A percentile compares a stretch with the other conserved stretches of the same genome.
These are phyloP conservation scores for Cyathus striatus DNA, from an alignment of 768 basidiomycete genomes.

Conservation along the genomic window DNA sequence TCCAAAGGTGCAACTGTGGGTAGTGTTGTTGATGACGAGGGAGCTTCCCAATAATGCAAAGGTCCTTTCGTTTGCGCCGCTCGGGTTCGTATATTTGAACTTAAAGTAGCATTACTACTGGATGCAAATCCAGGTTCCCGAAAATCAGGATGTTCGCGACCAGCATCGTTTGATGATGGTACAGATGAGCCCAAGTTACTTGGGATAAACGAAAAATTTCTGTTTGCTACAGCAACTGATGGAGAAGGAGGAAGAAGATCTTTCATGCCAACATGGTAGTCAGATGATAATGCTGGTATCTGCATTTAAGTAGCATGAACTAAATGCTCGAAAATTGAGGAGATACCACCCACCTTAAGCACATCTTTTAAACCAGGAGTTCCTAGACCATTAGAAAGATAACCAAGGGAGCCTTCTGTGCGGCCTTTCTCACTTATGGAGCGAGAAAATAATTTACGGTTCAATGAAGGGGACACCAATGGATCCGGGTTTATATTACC, in stretches of 20 bases:
- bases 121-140: not conserved
- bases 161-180: not conserved
- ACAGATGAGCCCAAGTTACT: not conserved
- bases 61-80: slow-evolving; percentile 12
- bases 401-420: slow-evolving; percentile 29
- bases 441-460: not conserved
- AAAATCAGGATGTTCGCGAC: not conserved
- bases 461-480: not conserved
- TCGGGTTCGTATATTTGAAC: not conserved
- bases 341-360: slow-evolving; percentile 45
- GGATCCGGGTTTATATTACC: not conserved
- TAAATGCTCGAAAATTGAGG: too few relatives aligned
- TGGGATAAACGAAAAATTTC: slow-evolving; percentile 20
- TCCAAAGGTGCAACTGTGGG: slow-evolving; percentile 59
- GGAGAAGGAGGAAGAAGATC: slow-evolving; percentile 78
- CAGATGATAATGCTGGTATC: slow-evolving; percentile 65
- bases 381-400: slow-evolving; percentile 19
- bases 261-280: slow-evolving; percentile 61
- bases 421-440: slow-evolving; percentile 39
- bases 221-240: slow-evolving; percentile 29
- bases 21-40: slow-evolving; percentile 28
- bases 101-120: not conserved
- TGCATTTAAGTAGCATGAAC: too few relatives aligned
- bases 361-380: slow-evolving; percentile 69
- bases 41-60: too few relatives aligned